These are phyloP conservation scores for Thozetella sp. DNA, from an alignment of 495 filamentous ascomycete species.

Conservation along the genomic window DNA sequence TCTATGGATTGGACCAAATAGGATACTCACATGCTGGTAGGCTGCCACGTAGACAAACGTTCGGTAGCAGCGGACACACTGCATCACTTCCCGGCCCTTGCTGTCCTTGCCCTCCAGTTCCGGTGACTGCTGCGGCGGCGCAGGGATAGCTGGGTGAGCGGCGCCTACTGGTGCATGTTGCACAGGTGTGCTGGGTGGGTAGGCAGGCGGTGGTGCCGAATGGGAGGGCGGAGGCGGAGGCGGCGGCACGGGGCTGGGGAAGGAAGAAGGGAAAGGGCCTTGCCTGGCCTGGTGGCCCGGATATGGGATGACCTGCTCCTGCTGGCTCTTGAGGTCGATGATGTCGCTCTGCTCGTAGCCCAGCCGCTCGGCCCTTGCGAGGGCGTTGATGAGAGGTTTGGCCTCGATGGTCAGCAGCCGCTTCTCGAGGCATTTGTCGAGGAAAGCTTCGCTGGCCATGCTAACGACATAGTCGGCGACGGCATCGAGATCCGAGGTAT, in stretches of 20 bases:
- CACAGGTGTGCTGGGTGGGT: not conserved
- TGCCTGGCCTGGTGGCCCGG: conserved; percentile 12
- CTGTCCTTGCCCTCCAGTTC: not conserved
- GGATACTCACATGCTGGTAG: conserved; percentile 41
- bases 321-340: conserved; percentile 29
- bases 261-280: not conserved
- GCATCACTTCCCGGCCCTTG: conserved; percentile 11
- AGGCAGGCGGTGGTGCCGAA: not conserved
- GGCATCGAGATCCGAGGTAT: conserved; percentile 33
- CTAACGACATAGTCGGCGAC: conserved; percentile 36
- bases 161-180: too few relatives aligned
- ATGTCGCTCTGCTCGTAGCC: conserved; percentile 46
- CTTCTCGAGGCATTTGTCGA: conserved; percentile 44
- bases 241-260: not conserved
- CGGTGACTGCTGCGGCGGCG: conserved; percentile 10
- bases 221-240: not conserved
- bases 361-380: conserved; percentile 49
- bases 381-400: conserved; percentile 45
- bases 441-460: conserved; percentile 44
- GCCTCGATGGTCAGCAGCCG: conserved; percentile 49
- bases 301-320: conserved; percentile 30
- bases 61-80: conserved; percentile 40
- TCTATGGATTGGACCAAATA: not conserved
- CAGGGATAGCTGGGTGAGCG: too few relatives aligned
- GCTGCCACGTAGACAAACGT: conserved; percentile 28